Conservation (phyloP, 768 basidiomycete species). For the Boletus pseudo-olivaceus region DNA sequence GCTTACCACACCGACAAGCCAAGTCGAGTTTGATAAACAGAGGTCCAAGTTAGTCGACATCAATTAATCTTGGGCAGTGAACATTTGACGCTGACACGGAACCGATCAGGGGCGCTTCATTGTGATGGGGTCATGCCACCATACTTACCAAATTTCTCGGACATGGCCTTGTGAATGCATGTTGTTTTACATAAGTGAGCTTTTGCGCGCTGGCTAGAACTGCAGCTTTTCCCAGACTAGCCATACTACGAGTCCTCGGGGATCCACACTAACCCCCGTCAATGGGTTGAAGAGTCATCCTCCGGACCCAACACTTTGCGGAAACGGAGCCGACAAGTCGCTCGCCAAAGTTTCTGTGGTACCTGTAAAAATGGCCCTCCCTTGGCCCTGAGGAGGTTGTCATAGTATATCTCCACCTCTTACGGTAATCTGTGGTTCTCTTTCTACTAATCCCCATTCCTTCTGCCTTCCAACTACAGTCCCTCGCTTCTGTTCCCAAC, state of each 20-base stretch:
- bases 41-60: too few relatives aligned
- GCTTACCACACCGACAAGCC: too few relatives aligned
- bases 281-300: not conserved
- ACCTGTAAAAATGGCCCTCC: conserved; percentile 13
- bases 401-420: conserved; percentile 4
- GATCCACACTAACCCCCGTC: not conserved
- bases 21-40: too few relatives aligned
- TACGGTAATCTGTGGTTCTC: not conserved
- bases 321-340: not conserved
- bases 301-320: not conserved
- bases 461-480: conserved; percentile 12
- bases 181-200: not conserved
- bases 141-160: not conserved
- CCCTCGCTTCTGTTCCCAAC: conserved; percentile 9
- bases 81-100: not conserved
- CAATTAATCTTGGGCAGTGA: not conserved
- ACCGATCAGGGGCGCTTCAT: not conserved
- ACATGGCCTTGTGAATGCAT: too few relatives aligned
- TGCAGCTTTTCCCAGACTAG: not conserved
- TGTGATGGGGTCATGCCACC: not conserved
- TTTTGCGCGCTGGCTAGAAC: not conserved
- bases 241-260: not conserved
- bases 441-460: conserved; percentile 2
- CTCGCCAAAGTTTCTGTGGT: conserved; percentile 1
- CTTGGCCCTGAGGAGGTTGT: conserved; percentile 11